Evolutionary conservation across 306 rosid species (phyloP).

Genomic region (Casuarina equisetifolia): DNA sequence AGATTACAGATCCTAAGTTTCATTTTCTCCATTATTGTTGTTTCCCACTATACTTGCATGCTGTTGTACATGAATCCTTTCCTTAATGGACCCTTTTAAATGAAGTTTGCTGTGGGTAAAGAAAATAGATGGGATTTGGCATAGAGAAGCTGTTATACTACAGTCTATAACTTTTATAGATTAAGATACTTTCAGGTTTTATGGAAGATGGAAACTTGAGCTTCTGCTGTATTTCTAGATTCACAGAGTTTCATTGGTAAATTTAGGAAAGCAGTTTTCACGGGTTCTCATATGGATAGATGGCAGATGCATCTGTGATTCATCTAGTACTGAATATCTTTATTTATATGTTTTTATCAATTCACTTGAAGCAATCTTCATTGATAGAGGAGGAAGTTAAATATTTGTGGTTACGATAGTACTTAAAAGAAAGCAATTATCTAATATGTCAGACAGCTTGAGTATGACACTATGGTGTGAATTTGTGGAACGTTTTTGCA

Average conservation of each 20-base stretch:
- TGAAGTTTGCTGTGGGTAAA: not conserved
- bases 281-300: not conserved
- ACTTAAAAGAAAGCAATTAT: slow-evolving; percentile 20
- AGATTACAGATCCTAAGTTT: not conserved
- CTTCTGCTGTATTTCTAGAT: not conserved
- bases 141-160: not conserved
- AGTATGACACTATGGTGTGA: slow-evolving; percentile 5
- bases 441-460: slow-evolving; percentile 11
- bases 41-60: not conserved
- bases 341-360: slow-evolving; percentile 3
- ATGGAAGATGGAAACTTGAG: slow-evolving; percentile 13
- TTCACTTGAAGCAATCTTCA: slow-evolving; percentile 17
- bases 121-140: not conserved
- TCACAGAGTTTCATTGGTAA: not conserved
- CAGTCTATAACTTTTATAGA: not conserved
- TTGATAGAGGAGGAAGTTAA: slow-evolving; percentile 4
- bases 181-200: not conserved
- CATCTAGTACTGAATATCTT: not conserved
- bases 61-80: not conserved
- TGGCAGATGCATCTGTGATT: not conserved
- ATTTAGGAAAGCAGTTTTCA: not conserved
- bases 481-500: slow-evolving; percentile 39
- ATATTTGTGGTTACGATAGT: slow-evolving; percentile 15
- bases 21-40: not conserved
- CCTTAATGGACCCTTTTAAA: not conserved